Conservation (phyloP, 257 asterid species). For the Capsicum baccatum region DNA sequence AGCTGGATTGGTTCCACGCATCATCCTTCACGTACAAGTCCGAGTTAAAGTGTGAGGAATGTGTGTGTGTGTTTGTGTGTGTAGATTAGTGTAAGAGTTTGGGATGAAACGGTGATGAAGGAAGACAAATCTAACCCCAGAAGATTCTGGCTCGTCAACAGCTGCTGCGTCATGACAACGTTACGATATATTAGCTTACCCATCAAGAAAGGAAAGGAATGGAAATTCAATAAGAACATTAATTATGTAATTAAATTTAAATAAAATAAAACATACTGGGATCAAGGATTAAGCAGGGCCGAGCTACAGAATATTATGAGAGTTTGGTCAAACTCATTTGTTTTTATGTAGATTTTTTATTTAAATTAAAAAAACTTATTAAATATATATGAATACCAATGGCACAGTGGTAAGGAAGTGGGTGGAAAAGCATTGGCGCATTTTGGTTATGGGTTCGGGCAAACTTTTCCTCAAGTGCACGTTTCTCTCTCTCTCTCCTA, state of each 20-base stretch:
- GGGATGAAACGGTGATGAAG: neutral
- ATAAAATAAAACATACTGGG: neutral
- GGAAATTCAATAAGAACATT: too few species aligned
- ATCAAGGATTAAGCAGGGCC: neutral
- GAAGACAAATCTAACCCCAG: slow-evolving; percentile 31
- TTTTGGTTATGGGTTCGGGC: too few species aligned
- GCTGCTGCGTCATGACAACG: slow-evolving; percentile 31
- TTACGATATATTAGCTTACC: neutral
- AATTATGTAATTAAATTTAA: neutral
- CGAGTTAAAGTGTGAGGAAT: neutral
- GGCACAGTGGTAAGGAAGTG: too few species aligned
- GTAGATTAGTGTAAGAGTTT: neutral
- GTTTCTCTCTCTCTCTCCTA: too few species aligned
- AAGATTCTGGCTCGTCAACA: slow-evolving; percentile 28
- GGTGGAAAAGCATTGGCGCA: too few species aligned
- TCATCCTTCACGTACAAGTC: slow-evolving; percentile 5
- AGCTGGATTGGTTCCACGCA: slow-evolving; percentile 20
- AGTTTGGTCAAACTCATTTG: too few species aligned
- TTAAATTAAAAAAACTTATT: too few species aligned
- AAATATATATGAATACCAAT: too few species aligned
- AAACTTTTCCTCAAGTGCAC: too few species aligned
- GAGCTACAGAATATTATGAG: too few species aligned
- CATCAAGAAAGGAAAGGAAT: neutral
- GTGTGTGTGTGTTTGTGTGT: neutral
- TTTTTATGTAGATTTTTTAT: too few species aligned